Evolutionary conservation across 2,329 filamentous ascomycete genomes (phyloP).

Genomic region (Chaetoscypha palmicola): DNA sequence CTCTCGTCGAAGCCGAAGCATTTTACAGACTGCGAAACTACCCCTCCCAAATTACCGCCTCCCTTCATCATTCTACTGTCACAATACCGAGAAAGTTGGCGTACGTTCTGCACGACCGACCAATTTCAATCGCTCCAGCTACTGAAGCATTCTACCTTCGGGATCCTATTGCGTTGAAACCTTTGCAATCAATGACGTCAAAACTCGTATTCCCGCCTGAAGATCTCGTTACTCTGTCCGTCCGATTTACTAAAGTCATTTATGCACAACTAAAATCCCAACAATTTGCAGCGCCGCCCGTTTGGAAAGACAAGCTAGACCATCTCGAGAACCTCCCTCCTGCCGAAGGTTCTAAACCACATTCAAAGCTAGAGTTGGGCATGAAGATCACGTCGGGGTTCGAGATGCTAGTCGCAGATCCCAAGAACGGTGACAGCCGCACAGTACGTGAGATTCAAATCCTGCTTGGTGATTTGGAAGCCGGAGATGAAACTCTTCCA

Average conservation of each 20-base stretch:
- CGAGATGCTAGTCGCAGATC: slow-evolving; percentile 72
- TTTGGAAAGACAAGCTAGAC: slow-evolving; percentile 38
- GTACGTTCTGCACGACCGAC: slow-evolving; percentile 66
- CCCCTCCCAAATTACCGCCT: slow-evolving; percentile 64
- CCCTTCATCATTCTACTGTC: slow-evolving; percentile 67
- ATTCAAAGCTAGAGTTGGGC: slow-evolving; percentile 53
- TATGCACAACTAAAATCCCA: slow-evolving; percentile 89
- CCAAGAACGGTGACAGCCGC: slow-evolving; percentile 60
- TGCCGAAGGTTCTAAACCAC: slow-evolving; percentile 25
- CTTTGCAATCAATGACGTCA: slow-evolving; percentile 50
- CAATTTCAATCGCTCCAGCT: slow-evolving; percentile 71
- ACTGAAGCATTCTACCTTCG: slow-evolving; percentile 90
- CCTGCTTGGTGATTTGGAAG: slow-evolving; percentile 64
- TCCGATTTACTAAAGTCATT: slow-evolving; percentile 78
- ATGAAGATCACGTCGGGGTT: slow-evolving; percentile 90
- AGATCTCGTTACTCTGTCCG: slow-evolving; percentile 73
- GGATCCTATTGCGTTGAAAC: slow-evolving; percentile 68
- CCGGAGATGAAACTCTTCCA: slow-evolving; percentile 46
- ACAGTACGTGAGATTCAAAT: slow-evolving; percentile 69
- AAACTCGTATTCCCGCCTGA: slow-evolving; percentile 61
- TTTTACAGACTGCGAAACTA: slow-evolving; percentile 86
- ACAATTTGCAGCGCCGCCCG: slow-evolving; percentile 60
- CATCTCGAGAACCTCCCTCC: slow-evolving; percentile 25
- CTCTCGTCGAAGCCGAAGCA: slow-evolving; percentile 75
- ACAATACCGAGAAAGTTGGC: slow-evolving; percentile 77